A percentile compares a stretch with the other conserved stretches of the same genome.
Conservation (phyloP, 2,329 filamentous ascomycete species). For the Talaromyces sp. region DNA sequence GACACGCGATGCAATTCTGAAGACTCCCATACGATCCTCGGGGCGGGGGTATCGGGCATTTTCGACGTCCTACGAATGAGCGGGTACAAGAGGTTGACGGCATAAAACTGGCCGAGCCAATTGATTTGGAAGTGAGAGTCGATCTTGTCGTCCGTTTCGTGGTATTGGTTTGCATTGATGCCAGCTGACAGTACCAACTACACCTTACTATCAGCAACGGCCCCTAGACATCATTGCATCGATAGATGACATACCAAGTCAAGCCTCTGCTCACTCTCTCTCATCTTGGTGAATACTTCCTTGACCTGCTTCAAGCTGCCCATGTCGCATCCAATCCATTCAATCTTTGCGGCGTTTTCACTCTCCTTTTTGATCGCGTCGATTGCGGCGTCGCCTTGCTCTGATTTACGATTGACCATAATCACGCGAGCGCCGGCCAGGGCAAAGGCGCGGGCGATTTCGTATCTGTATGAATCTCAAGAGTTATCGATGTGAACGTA, state of each 20-base stretch:
- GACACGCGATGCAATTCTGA: constrained; percentile 43
- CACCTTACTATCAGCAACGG: not conserved
- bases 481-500: not conserved
- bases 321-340: constrained; percentile 44
- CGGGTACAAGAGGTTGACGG: constrained; percentile 42
- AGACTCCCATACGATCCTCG: constrained; percentile 42
- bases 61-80: constrained; percentile 42
- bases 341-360: constrained; percentile 30
- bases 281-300: constrained; percentile 37
- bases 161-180: constrained; percentile 43
- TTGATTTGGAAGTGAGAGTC: constrained; percentile 44
- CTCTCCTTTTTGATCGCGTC: constrained; percentile 32
- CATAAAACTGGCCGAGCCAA: constrained; percentile 46
- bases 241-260: constrained; percentile 33
- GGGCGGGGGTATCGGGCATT: constrained; percentile 32
- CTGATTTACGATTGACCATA: constrained; percentile 38
- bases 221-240: not conserved
- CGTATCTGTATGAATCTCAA: constrained; percentile 23
- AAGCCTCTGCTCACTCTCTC: constrained; percentile 36
- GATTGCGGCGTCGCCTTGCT: constrained; percentile 39
- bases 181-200: constrained; percentile 43
- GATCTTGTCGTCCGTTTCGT: constrained; percentile 37
- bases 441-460: constrained; percentile 35
- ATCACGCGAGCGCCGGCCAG: constrained; percentile 34
- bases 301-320: constrained; percentile 38